phyloP scores from a whole-genome alignment of 768 basidiomycete species.

The Trametes maxima region DNA sequence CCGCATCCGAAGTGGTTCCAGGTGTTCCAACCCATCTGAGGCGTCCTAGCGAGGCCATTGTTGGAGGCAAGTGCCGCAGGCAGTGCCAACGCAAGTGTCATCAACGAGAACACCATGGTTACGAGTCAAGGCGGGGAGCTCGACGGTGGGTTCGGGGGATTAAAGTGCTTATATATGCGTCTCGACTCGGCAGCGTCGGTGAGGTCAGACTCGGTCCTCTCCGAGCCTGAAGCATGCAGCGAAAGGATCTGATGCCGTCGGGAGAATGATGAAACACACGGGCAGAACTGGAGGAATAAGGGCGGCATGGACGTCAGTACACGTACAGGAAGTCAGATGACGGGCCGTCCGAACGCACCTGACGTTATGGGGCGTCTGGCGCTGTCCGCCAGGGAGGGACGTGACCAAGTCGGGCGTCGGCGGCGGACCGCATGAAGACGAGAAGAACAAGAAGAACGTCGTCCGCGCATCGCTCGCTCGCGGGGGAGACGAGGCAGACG shows the following conservation, averaged over 20 bases:
- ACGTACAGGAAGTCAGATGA: constrained; percentile 2
- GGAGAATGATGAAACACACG: constrained; percentile 5
- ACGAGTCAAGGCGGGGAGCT: neutral
- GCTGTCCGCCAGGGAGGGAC: neutral
- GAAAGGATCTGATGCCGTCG: constrained; percentile 8
- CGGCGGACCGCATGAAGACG: constrained; percentile 10
- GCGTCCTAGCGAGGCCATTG: constrained; percentile 37
- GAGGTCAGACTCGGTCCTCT: constrained; percentile 9
- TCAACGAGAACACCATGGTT: constrained; percentile 14
- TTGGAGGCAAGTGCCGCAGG: constrained; percentile 22
- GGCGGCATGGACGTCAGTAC: neutral
- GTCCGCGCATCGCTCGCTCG: neutral
- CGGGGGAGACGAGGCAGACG: neutral
- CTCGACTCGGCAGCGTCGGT: neutral
- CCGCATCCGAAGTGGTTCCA: constrained; percentile 44
- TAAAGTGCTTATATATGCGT: neutral
- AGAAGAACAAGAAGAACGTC: neutral
- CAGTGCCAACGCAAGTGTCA: constrained; percentile 13
- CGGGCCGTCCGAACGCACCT: constrained; percentile 1
- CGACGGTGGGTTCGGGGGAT: neutral
- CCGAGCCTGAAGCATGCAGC: neutral
- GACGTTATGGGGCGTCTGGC: neutral
- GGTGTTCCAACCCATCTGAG: constrained; percentile 44
- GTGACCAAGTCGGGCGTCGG: constrained; percentile 1
- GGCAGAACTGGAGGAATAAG: neutral